Evolutionary conservation across 2,329 filamentous ascomycete species (phyloP).

Genomic region (Fusarium brevicatenulatum): DNA sequence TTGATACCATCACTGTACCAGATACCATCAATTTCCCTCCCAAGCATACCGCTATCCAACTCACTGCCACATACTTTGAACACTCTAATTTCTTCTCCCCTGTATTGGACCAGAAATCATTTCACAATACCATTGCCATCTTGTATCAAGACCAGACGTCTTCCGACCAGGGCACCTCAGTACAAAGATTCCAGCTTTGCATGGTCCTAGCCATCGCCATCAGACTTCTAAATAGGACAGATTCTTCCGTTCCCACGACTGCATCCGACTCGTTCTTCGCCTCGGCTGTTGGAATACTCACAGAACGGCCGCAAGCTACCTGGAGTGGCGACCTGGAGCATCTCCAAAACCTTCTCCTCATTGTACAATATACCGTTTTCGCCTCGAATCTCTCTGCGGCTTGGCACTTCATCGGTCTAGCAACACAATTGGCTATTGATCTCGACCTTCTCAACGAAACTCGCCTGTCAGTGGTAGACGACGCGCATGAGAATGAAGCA

Average conservation of each 20-base stretch:
- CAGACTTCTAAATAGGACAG: conserved; percentile 25
- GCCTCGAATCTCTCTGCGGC: conserved; percentile 25
- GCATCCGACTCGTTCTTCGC: conserved; percentile 26
- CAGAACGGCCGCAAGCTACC: not conserved
- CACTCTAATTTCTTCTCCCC: conserved; percentile 45
- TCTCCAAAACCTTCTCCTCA: conserved; percentile 20
- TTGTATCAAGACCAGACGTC: conserved; percentile 4
- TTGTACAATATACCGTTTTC: conserved; percentile 30
- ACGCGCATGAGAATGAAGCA: accelerated
- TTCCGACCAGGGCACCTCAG: not conserved
- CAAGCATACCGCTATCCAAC: conserved; percentile 3
- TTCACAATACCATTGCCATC: not conserved
- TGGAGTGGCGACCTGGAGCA: conserved; percentile 27
- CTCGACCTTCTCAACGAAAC: conserved; percentile 19
- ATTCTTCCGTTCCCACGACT: conserved; percentile 16
- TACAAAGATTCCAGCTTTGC: conserved; percentile 7
- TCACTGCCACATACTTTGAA: conserved; percentile 43
- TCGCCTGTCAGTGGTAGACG: not conserved
- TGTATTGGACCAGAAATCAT: conserved; percentile 29
- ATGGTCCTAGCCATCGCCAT: conserved; percentile 29
- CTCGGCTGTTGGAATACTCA: conserved; percentile 6
- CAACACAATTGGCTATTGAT: conserved; percentile 25
- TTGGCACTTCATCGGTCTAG: conserved; percentile 34
- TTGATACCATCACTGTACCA: not conserved
- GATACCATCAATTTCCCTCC: conserved; percentile 9